phyloP scores from a whole-genome alignment of 768 basidiomycete genomes.

The Lactarius akahatsu region DNA sequence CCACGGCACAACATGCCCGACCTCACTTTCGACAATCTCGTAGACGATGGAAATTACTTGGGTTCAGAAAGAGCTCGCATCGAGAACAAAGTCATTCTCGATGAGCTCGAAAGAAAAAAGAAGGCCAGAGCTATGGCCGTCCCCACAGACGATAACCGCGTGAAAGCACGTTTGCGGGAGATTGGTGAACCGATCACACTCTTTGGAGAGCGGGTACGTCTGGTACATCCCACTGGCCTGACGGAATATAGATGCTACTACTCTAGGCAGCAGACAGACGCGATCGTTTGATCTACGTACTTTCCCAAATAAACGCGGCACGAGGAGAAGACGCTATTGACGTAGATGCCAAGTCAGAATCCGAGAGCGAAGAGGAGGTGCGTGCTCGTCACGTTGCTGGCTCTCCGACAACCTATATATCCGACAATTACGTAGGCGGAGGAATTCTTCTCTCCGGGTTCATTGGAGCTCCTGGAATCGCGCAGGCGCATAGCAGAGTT shows the following conservation, averaged over 20 bases:
- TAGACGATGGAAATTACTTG: slow-evolving; percentile 75
- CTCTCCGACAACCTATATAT: neutral
- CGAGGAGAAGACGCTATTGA: slow-evolving; percentile 78
- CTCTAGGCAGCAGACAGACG: slow-evolving; percentile 89
- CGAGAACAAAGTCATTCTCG: slow-evolving; percentile 85
- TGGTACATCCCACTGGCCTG: neutral
- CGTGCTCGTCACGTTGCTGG: slow-evolving; percentile 25
- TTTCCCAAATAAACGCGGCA: slow-evolving; percentile 91
- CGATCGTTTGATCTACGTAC: slow-evolving; percentile 91
- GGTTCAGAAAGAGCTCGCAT: slow-evolving; percentile 72
- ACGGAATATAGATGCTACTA: slow-evolving; percentile 28
- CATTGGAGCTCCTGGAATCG: slow-evolving; percentile 81
- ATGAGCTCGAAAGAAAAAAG: slow-evolving; percentile 98
- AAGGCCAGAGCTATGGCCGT: slow-evolving; percentile 90
- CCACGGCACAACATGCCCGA: slow-evolving; percentile 55
- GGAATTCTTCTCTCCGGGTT: slow-evolving; percentile 94
- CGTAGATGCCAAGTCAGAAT: slow-evolving; percentile 66
- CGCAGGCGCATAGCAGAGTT: slow-evolving; percentile 87
- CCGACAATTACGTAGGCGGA: slow-evolving; percentile 56
- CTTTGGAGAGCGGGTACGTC: slow-evolving; percentile 94
- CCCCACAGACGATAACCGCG: slow-evolving; percentile 94
- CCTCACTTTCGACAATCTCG: slow-evolving; percentile 70
- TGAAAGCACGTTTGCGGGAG: slow-evolving; percentile 84
- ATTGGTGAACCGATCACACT: slow-evolving; percentile 96
- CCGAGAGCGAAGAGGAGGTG: slow-evolving; percentile 77